phyloP scores from a whole-genome alignment of 2,329 filamentous ascomycete species.

The Intubia oerlemansii region DNA sequence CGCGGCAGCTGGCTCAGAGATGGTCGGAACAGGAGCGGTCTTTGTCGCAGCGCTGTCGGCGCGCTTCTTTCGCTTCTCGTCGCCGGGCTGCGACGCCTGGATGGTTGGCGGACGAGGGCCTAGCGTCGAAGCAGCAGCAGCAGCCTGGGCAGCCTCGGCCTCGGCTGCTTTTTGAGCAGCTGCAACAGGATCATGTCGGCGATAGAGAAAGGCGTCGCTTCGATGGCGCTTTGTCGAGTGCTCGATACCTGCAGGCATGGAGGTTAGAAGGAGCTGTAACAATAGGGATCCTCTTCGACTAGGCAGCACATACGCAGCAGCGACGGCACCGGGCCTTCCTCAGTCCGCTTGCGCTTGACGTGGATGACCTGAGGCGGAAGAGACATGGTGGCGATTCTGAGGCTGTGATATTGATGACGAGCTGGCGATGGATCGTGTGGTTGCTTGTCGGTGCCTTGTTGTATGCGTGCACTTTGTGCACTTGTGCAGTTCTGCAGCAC shows the following conservation, averaged over 20 bases:
- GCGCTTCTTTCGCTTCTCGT: slow-evolving; percentile 11
- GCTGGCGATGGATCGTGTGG: not conserved
- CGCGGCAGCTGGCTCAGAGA: not conserved
- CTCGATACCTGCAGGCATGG: slow-evolving; percentile 16
- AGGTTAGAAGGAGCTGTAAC: slow-evolving; percentile 6
- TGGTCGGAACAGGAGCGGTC: not conserved
- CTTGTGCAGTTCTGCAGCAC: no score
- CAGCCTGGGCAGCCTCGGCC: slow-evolving; percentile 5
- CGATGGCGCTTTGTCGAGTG: slow-evolving; percentile 29
- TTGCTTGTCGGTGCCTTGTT: no score
- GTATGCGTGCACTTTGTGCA: no score
- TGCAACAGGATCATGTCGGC: slow-evolving; percentile 19
- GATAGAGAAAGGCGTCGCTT: slow-evolving; percentile 32
- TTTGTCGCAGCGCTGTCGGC: not conserved
- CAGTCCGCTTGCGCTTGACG: slow-evolving; percentile 38
- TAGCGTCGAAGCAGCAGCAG: slow-evolving; percentile 9
- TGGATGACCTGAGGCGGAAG: slow-evolving; percentile 36
- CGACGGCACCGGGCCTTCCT: slow-evolving; percentile 31
- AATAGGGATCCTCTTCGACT: no score
- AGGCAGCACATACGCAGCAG: slow-evolving; percentile 12
- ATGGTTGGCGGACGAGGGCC: slow-evolving; percentile 14
- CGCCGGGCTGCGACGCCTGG: slow-evolving; percentile 22
- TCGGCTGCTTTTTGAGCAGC: slow-evolving; percentile 3
- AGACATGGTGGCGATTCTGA: slow-evolving; percentile 20
- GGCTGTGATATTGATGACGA: not conserved